Conservation (phyloP, 306 rosid species). For the Delonix regia region DNA sequence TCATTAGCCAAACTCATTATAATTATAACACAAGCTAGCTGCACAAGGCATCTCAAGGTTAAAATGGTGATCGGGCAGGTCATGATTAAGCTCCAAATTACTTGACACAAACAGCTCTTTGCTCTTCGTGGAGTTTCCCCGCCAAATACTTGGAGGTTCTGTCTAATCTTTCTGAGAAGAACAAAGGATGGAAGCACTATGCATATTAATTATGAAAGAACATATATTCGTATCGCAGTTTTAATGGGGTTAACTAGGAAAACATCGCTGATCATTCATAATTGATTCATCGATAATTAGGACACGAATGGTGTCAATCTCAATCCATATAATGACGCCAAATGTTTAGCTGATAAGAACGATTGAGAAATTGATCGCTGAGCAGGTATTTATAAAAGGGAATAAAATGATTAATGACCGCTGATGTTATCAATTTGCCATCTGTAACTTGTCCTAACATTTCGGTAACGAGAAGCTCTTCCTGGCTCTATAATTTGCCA, state of each 20-base stretch:
- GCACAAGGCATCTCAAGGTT: neutral
- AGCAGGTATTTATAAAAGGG: neutral
- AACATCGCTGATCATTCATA: no score
- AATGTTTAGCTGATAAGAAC: no score
- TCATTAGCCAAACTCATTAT: no score
- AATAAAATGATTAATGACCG: neutral
- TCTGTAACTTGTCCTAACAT: neutral
- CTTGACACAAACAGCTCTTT: neutral
- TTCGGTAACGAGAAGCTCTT: neutral
- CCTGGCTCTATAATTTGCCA: neutral
- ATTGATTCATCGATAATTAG: neutral
- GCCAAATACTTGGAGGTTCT: neutral
- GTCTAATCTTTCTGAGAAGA: neutral
- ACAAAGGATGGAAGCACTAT: neutral
- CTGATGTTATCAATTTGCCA: neutral
- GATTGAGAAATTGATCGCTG: neutral
- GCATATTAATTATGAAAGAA: neutral
- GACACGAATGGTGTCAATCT: neutral
- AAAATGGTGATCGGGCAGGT: neutral
- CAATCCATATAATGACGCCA: neutral
- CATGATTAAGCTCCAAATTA: neutral
- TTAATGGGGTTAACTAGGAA: no score
- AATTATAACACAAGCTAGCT: neutral
- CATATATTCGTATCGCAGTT: neutral
- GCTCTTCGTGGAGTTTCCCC: neutral